A percentile compares a stretch with the other conserved stretches of the same genome.
These are phyloP conservation scores for Artemisia argyi DNA, from an alignment of 129 eudicot genomes.

Conservation along the genomic window DNA sequence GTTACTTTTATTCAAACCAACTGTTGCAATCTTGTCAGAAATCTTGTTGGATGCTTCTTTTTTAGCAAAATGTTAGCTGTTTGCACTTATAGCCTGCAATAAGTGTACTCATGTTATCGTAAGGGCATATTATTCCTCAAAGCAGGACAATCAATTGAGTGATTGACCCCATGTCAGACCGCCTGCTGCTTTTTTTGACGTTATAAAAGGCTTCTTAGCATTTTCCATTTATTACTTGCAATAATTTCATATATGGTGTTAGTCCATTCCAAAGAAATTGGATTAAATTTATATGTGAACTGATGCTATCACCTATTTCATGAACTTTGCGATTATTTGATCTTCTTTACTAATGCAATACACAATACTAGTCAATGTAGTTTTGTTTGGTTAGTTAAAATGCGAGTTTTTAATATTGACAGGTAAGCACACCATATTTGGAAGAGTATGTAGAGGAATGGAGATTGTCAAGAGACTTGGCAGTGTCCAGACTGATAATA, in stretches of 20 bases:
- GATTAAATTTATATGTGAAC: too few species aligned
- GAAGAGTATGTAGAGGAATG: conserved; percentile 95
- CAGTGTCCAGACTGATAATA: conserved; percentile 93
- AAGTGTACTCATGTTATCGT: not conserved
- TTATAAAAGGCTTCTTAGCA: not conserved
- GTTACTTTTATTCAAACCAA: not conserved
- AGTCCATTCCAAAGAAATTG: not conserved
- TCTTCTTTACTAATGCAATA: conserved; percentile 8
- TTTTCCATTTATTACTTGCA: not conserved
- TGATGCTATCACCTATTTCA: not conserved
- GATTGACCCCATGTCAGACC: not conserved
- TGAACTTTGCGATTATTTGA: conserved; percentile 3
- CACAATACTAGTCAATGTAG: not conserved
- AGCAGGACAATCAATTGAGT: too few species aligned
- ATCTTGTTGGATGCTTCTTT: not conserved
- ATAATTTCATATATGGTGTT: not conserved
- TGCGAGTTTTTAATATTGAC: conserved; percentile 13
- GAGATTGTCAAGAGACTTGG: conserved; percentile 96
- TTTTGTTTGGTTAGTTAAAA: not conserved
- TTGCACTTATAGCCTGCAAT: not conserved
- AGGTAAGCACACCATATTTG: conserved; percentile 99
- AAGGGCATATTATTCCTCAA: not conserved
- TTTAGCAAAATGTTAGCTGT: not conserved
- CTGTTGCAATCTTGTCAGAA: not conserved
- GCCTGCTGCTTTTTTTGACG: not conserved